Base-by-base conservation (phyloP, 805 yeast genomes). In the Hanseniaspora mollemarum region DNA sequence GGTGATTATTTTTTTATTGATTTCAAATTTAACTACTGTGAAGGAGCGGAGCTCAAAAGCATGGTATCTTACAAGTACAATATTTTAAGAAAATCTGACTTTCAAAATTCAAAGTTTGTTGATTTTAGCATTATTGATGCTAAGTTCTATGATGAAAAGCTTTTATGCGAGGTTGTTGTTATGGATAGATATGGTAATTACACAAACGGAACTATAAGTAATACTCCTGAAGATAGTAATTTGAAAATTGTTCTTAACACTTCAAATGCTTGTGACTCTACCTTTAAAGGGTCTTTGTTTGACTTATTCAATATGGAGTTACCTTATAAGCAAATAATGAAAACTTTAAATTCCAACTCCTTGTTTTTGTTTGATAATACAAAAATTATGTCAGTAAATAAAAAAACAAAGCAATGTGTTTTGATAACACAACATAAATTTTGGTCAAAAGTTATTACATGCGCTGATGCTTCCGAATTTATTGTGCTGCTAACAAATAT, bases 151-250 rank as follows among this genome's bases (percentile, higher is more conserved):
- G 31, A 25, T 10, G 10, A 12, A 1, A 3, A 21, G 3, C 15
- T 25, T 16, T 7, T 19, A 2, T 46, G 39, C 13, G 3, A 32
- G 7, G 39, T 48, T 48, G 45, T 40, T 25, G 13, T 40, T n/a
- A 22, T 48, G 12, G 51, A 48, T 12, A 48, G 51, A 40, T 48
- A 48, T 15, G 51, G 51, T 5, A 48, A 48, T 21, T 48, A 48
- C 22, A 48, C 51, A 10, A 32, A 33, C 22, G 51, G 51, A n/a
- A 40, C 10, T 9, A 22, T 48, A 13, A 22, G n/a, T 16, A 40
- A 42, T 24, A 22, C 13, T 12, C 13, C 6, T 19, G 21, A 16
- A 2, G 40, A 32, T 10, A 2, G n/a, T 12, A 39, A 32, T 48
- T 24, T 48, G 6, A 21, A 32, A 25, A 16, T 48, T 5, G 28